These are phyloP conservation scores for Flaveria ramosissima DNA, from an alignment of 129 eudicot species.

Conservation along the genomic window DNA sequence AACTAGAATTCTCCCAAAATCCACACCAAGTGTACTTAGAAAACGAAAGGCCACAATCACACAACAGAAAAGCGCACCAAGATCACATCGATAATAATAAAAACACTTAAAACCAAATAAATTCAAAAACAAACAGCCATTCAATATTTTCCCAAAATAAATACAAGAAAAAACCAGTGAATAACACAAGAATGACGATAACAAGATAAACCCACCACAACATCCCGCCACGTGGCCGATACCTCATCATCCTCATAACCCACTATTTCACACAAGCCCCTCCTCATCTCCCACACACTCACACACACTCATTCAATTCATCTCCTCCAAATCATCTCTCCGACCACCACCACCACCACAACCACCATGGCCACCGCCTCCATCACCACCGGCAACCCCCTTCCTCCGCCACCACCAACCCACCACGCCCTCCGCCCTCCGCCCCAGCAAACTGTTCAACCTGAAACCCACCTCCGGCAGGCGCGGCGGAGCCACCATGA, in stretches of 20 bases:
- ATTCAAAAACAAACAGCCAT: background rate
- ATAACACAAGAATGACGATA: background rate
- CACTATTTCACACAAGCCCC: slow-evolving; percentile 58
- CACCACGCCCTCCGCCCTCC: background rate
- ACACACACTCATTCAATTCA: no score
- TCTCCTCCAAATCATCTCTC: no score
- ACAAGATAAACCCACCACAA: slow-evolving; percentile 44
- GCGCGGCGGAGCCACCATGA: slow-evolving; percentile 41
- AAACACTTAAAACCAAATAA: background rate
- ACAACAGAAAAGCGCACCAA: background rate
- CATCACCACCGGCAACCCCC: slow-evolving; percentile 35
- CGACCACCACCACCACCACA: background rate
- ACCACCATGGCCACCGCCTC: slow-evolving; percentile 48
- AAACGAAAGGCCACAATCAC: background rate
- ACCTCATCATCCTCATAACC: slow-evolving; percentile 37
- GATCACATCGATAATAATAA: background rate
- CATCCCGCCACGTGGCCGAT: slow-evolving; percentile 53
- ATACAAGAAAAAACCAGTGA: background rate
- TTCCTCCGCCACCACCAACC: slow-evolving; percentile 29
- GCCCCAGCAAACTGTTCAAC: slow-evolving; percentile 22
- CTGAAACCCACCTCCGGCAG: slow-evolving; percentile 18
- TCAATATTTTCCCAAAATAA: background rate
- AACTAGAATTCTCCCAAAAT: background rate
- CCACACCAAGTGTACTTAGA: background rate
- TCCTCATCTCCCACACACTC: no score